Conservation (phyloP, 345 rosid species). For the Gossypium stocksii region DNA sequence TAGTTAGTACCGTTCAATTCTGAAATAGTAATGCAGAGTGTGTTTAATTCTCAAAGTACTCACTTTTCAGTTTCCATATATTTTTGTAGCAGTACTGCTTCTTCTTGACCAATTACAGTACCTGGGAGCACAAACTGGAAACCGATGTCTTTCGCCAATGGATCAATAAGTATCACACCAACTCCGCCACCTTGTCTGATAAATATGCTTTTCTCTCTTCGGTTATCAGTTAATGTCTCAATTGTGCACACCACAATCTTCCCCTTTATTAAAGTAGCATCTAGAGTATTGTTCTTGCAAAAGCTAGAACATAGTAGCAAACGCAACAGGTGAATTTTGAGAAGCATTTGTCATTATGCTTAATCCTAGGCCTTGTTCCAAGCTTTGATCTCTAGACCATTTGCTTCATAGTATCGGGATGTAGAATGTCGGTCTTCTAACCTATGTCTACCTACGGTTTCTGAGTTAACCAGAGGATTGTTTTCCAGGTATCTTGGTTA, state of each 20-base stretch:
- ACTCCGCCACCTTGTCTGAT: slow-evolving; percentile 38
- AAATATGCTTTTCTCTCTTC: slow-evolving; percentile 23
- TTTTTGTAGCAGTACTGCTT: slow-evolving; percentile 37
- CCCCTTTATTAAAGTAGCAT: slow-evolving; percentile 36
- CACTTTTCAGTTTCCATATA: slow-evolving; percentile 36
- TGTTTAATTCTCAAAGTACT: slow-evolving; percentile 14
- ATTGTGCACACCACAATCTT: slow-evolving; percentile 41
- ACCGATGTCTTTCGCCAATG: slow-evolving; percentile 31
- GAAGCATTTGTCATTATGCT: background rate
- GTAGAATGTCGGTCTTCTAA: background rate
- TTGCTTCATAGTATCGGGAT: background rate
- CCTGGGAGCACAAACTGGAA: slow-evolving; percentile 37
- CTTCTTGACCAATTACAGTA: slow-evolving; percentile 33
- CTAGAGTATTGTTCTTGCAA: slow-evolving; percentile 42
- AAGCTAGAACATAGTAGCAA: slow-evolving; percentile 28
- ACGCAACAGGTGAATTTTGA: background rate
- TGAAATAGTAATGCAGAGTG: background rate
- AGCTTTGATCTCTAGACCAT: background rate
- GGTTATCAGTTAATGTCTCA: slow-evolving; percentile 23
- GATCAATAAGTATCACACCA: slow-evolving; percentile 42
- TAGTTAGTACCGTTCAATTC: background rate
- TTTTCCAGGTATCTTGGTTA: background rate
- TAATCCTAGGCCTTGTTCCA: slow-evolving; percentile 1
- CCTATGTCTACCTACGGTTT: background rate
- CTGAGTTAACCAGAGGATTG: background rate